Evolutionary conservation across 73 alveolate genomes (phyloP), one percentile per base, ranked within the genome.

Genomic region (Paraurostyla sp.): DNA sequence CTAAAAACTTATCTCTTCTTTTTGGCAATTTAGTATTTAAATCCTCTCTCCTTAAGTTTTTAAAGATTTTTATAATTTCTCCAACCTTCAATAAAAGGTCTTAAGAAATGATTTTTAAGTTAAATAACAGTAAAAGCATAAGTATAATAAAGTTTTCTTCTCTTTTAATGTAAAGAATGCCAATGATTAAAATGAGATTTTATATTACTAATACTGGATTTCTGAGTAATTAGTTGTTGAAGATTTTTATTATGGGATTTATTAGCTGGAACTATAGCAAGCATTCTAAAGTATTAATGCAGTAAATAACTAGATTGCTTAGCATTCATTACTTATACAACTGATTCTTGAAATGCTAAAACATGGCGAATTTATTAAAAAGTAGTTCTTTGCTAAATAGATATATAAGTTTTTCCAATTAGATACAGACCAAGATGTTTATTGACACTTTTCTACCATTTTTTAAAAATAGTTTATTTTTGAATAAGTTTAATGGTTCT

Each of bases 71-170:
- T 40, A 73, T 25, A 46, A 33, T 73, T n/a, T 73, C 46, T 73
- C 86, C 86, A 73, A 48, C 46, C 65, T 45, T 29, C 46, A 6
- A 73, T 20, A 15, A 49, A 7, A 16, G 51, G 9, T 43, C 20
- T 48, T 25, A 25, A 23, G 3, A 48, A 11, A 27, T 73, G 32
- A 73, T 73, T 73, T 35, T 73, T 73, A 18, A 73, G 6, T 73
- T 73, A 30, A n/a, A 48, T 23, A 15, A 73, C 65, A 25, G 71
- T 49, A 45, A 73, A 73, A 0, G 86, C 86, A 73, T 48, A 73
- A 9, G 71, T 48, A 22, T 45, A 29, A 48, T 73, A 73, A 1
- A 25, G 2, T 18, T 27, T 22, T 25, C 30, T 73, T 49, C 86
- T 73, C n/a, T 49, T 11, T 36, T 45, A 7, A 45, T 73, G 46